Conservation (phyloP, 2,329 filamentous ascomycete genomes). For the Ascocoryne sarcoides region DNA sequence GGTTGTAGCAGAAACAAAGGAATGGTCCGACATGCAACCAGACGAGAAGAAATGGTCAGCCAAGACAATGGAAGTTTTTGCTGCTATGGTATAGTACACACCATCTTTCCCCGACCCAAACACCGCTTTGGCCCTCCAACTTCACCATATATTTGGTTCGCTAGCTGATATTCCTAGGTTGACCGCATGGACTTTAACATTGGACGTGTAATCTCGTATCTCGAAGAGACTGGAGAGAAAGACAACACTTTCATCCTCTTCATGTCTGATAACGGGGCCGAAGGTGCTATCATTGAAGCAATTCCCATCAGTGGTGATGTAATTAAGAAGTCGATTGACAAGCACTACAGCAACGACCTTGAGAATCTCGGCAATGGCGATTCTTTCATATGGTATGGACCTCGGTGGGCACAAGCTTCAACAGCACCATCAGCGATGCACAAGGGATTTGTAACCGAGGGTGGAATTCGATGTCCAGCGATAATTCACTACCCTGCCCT, state of each 20-base stretch:
- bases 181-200: slow-evolving; percentile 49
- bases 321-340: slow-evolving; percentile 31
- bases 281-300: slow-evolving; percentile 49
- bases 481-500: slow-evolving; percentile 27
- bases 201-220: slow-evolving; percentile 46
- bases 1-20: slow-evolving; percentile 6
- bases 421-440: slow-evolving; percentile 39
- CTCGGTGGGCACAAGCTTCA: slow-evolving; percentile 45
- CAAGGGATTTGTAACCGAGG: slow-evolving; percentile 30
- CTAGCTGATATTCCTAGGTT: no score
- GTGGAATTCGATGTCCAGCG: slow-evolving; percentile 31
- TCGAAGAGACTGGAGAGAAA: slow-evolving; percentile 43
- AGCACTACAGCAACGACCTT: slow-evolving; percentile 49
- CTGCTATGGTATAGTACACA: slow-evolving; percentile 36
- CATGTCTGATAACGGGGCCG: slow-evolving; percentile 55
- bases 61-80: slow-evolving; percentile 41
- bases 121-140: no score
- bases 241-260: slow-evolving; percentile 58
- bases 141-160: no score
- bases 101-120: no score
- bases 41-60: slow-evolving; percentile 30
- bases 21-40: slow-evolving; percentile 14
- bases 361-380: slow-evolving; percentile 49
- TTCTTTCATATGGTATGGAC: slow-evolving; percentile 53
- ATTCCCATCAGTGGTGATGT: slow-evolving; percentile 36